These are phyloP conservation scores for Candida argentea DNA, from an alignment of 805 yeast genomes.

Conservation along the genomic window DNA sequence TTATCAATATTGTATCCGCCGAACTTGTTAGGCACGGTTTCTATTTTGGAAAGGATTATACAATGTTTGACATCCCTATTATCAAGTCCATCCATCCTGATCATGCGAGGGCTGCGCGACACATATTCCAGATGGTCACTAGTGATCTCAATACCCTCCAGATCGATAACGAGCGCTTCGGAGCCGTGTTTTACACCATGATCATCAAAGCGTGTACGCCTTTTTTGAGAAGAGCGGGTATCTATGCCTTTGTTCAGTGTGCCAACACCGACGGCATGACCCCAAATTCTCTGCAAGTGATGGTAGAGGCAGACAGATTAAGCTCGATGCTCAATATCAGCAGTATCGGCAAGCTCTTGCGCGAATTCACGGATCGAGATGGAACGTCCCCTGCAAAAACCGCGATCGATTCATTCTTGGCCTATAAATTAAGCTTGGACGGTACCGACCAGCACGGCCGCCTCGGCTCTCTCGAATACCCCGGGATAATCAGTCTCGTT, in stretches of 20 bases:
- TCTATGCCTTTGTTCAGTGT: constrained; percentile 44
- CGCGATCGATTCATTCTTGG: no score
- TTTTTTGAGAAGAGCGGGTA: constrained; percentile 52
- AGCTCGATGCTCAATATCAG: constrained; percentile 42
- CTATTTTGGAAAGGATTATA: constrained; percentile 13
- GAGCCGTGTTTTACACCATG: constrained; percentile 41
- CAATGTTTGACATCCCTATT: constrained; percentile 28
- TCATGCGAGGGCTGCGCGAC: constrained; percentile 11
- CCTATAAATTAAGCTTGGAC: background rate
- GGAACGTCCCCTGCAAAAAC: no score
- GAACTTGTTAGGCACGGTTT: constrained; percentile 19
- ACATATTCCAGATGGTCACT: constrained; percentile 15
- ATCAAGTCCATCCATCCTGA: constrained; percentile 13
- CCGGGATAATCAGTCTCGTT: constrained; percentile 53
- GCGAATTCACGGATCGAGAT: constrained; percentile 8
- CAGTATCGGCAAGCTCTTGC: constrained; percentile 12
- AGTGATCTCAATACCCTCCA: constrained; percentile 8
- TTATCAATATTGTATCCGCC: constrained; percentile 13
- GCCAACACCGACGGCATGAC: constrained; percentile 31
- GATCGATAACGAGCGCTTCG: constrained; percentile 15
- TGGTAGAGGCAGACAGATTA: constrained; percentile 45
- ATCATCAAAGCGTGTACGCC: constrained; percentile 49
- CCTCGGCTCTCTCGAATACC: constrained; percentile 39
- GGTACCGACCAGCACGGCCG: no score
- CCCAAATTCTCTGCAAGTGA: constrained; percentile 8